Evolutionary conservation across 768 basidiomycete genomes (phyloP), one percentile per base, ranked within the genome.

Genomic region (Terana coerulea): DNA sequence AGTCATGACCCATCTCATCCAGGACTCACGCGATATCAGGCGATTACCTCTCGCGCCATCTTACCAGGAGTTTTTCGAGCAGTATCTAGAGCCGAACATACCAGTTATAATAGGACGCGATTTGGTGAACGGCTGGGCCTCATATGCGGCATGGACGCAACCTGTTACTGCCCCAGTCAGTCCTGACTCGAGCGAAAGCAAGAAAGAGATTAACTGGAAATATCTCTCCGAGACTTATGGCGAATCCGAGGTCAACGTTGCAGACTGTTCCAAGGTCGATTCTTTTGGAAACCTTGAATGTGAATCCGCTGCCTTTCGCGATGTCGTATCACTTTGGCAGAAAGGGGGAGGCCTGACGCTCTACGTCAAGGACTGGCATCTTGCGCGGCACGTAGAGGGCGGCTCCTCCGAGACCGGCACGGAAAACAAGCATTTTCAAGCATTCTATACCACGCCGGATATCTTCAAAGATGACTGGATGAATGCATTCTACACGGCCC

Each of bases 321-420:
- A 61, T 12, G 59, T 65, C n/a, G 57, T 61, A 31, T 19, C 42
- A 9, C 37, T 56, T 17, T 65, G 64, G 64, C 25, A 56, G 31
- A 9, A 28, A 3, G 57, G 59, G 19, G 15, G 43, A 34, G 61
- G 59, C 15, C 47, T 51, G 28, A 25, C 51, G 29, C 53, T 64
- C 10, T 65, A 65, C 34, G 64, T 61, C 44, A 65, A 65, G 44
- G 64, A 65, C 48, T 65, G 64, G 64, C 62, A 65, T 29, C 61
- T 65, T 17, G 59, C 62, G 22, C 61, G 57, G 9, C 25, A 41
- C 5, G 41, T 61, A n/a, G 37, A 47, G 24, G 47, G 9, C 22
- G 11, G 2, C 21, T 40, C 49, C 15, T n/a, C 39, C n/a, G n/a
- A 26, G 30, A 19, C 26, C 14, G 9, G n/a, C 14, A 6, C 29